Conservation (phyloP, 345 rosid species). For the Salix brachista region DNA sequence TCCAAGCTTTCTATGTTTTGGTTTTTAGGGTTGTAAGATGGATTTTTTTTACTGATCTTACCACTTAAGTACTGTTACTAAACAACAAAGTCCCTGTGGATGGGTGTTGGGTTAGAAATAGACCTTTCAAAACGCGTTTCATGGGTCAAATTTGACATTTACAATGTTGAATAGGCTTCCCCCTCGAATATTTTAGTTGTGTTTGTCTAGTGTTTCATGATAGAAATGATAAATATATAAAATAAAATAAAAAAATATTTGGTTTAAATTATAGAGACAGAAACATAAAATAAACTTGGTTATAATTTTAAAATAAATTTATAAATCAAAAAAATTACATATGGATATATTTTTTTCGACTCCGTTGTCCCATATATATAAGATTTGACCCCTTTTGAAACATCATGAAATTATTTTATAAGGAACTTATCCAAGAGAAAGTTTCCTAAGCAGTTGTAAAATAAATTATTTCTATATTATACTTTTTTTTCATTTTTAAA, state of each 20-base stretch:
- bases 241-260: too few species aligned
- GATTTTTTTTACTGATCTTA: too few species aligned
- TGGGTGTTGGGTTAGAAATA: constrained; percentile 17
- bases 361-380: neutral
- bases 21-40: neutral
- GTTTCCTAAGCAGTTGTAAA: neutral
- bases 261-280: too few species aligned
- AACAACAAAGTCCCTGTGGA: neutral
- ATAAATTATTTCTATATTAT: too few species aligned
- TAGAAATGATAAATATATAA: too few species aligned
- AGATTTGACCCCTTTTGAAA: neutral
- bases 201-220: too few species aligned
- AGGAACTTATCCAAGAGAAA: neutral
- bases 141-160: constrained; percentile 6
- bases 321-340: too few species aligned
- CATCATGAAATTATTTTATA: neutral
- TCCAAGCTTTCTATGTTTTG: neutral
- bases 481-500: too few species aligned
- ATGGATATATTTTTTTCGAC: too few species aligned
- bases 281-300: too few species aligned
- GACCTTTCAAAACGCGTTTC: constrained; percentile 1
- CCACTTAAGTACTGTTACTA: neutral
- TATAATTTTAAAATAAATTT: too few species aligned
- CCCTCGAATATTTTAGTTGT: neutral
- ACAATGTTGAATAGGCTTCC: neutral